phyloP scores from a whole-genome alignment of 108 stramenopile species.

The Cyclotella sp. region DNA sequence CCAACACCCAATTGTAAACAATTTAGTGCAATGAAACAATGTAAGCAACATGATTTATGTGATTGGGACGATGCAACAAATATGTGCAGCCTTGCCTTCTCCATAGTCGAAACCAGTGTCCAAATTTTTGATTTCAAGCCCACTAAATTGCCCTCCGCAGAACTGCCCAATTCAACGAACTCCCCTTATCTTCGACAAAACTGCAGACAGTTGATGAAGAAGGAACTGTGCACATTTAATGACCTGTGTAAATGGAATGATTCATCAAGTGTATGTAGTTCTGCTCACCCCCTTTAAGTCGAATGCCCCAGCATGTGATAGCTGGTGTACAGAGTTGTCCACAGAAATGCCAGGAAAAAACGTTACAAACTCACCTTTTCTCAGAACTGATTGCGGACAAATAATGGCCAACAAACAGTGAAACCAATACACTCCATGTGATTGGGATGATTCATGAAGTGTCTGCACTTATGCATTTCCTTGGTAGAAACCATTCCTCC shows the following conservation, averaged over 20 bases:
- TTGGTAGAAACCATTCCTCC: no score
- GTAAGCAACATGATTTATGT: background rate
- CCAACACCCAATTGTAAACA: background rate
- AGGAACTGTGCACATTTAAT: background rate
- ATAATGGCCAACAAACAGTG: background rate
- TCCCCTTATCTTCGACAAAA: background rate
- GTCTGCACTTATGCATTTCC: no score
- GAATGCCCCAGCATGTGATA: background rate
- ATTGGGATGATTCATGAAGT: background rate
- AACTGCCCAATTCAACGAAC: background rate
- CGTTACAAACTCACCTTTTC: background rate
- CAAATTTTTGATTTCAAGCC: background rate
- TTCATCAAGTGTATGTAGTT: background rate
- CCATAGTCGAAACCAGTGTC: background rate
- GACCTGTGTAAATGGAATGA: constrained; percentile 2
- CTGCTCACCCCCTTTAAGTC: background rate
- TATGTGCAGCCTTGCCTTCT: background rate
- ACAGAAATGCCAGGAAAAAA: background rate
- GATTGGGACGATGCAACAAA: background rate
- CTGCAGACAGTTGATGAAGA: background rate
- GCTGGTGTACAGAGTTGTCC: background rate
- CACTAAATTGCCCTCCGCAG: no score
- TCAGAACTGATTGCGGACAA: background rate
- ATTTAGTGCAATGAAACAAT: background rate
- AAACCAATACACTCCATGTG: background rate